These are phyloP conservation scores for Phaseolus coccineus DNA, from an alignment of 331 rosid genomes.

Conservation along the genomic window DNA sequence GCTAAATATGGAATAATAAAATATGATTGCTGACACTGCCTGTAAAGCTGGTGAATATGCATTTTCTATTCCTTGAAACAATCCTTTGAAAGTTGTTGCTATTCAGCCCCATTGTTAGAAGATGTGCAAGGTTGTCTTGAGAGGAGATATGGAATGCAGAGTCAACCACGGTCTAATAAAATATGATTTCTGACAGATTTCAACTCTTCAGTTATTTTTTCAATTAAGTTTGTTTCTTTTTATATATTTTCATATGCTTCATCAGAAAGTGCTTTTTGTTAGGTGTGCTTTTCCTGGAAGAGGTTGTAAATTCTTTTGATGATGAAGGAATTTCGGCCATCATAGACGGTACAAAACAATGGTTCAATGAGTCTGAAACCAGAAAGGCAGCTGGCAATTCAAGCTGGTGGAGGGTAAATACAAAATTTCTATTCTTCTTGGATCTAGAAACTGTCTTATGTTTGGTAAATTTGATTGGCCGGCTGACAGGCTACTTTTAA, in stretches of 20 bases:
- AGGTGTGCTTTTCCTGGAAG: slow-evolving; percentile 93
- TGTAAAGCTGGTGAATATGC: too few species aligned
- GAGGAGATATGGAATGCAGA: too few species aligned
- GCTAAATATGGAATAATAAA: too few species aligned
- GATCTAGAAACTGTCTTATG: slow-evolving; percentile 32
- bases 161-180: too few species aligned
- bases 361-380: slow-evolving; percentile 71
- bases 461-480: slow-evolving; percentile 7
- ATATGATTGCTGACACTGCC: too few species aligned
- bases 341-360: slow-evolving; percentile 68
- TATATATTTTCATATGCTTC: slow-evolving; percentile 8
- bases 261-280: slow-evolving; percentile 40
- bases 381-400: slow-evolving; percentile 71
- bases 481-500: slow-evolving; percentile 19
- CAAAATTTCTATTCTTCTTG: slow-evolving; percentile 30
- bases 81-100: too few species aligned
- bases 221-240: not conserved
- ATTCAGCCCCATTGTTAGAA: too few species aligned
- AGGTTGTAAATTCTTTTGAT: slow-evolving; percentile 70
- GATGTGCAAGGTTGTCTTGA: too few species aligned
- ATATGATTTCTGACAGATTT: too few species aligned
- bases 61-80: too few species aligned
- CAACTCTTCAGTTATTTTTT: too few species aligned
- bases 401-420: slow-evolving; percentile 92
- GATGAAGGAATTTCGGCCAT: slow-evolving; percentile 71